Percentiles rank a stretch among this genome's conserved stretches.
phyloP scores from a whole-genome alignment of 306 rosid species.

The Lablab purpureus region DNA sequence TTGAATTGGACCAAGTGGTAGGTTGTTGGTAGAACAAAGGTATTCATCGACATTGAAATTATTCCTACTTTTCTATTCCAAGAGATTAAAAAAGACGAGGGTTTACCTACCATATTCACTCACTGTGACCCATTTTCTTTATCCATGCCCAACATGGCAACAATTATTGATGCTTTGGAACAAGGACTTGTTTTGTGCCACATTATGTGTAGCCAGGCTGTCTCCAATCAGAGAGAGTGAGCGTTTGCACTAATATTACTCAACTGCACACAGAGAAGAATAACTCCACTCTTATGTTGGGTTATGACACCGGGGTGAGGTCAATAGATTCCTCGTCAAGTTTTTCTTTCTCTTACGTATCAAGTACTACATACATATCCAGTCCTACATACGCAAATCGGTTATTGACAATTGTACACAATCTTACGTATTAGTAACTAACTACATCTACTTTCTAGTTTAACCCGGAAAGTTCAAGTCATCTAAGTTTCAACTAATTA shows the following conservation, averaged over 20 bases:
- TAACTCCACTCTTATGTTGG: not conserved
- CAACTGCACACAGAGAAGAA: constrained; percentile 1
- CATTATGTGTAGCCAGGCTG: constrained; percentile 60
- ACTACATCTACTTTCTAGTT: not conserved
- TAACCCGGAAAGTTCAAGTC: constrained; percentile 1
- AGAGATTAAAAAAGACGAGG: constrained; percentile 21
- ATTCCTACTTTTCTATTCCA: constrained; percentile 5
- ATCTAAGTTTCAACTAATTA: not conserved
- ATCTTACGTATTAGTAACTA: not conserved
- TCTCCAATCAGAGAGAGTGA: constrained; percentile 45
- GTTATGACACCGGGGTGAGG: not conserved
- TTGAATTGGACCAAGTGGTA: constrained; percentile 30
- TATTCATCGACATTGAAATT: not conserved
- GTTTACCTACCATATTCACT: constrained; percentile 24
- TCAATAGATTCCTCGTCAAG: constrained; percentile 23
- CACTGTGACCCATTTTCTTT: constrained; percentile 30
- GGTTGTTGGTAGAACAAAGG: constrained; percentile 13
- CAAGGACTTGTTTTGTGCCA: constrained; percentile 44
- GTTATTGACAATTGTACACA: not conserved
- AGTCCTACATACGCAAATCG: not conserved
- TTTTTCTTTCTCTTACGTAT: not conserved
- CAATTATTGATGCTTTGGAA: constrained; percentile 41
- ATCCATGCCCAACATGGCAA: constrained; percentile 17
- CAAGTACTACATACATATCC: not conserved
- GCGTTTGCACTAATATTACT: not conserved